phyloP scores from a whole-genome alignment of 768 basidiomycete genomes.

The Zangia roseola region DNA sequence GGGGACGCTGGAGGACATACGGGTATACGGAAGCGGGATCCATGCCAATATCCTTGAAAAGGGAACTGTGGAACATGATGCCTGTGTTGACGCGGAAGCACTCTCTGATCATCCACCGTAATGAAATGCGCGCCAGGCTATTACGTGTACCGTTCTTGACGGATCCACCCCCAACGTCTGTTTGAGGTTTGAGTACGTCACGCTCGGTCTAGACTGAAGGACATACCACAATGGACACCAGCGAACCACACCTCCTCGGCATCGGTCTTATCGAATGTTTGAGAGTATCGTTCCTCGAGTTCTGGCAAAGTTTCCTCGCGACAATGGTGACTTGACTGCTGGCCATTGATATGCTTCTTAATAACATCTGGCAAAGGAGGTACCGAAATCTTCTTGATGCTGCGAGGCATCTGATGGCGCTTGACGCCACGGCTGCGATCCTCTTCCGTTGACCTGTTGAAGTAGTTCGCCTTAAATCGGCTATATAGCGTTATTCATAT shows the following conservation, averaged over 20 bases:
- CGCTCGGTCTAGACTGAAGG: neutral
- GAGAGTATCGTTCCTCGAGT: conserved; percentile 41
- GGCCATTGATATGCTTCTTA: conserved; percentile 1
- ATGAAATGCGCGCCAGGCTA: conserved; percentile 65
- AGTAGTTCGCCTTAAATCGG: conserved; percentile 35
- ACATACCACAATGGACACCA: conserved; percentile 68
- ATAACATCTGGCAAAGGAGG: neutral
- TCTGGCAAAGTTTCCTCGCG: conserved; percentile 25
- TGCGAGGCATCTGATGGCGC: conserved; percentile 48
- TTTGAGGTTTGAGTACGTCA: neutral
- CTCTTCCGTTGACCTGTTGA: conserved; percentile 40
- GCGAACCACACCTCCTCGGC: conserved; percentile 82
- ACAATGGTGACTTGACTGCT: neutral
- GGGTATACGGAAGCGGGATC: conserved; percentile 49
- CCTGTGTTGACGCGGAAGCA: conserved; percentile 55
- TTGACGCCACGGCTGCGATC: conserved; percentile 47
- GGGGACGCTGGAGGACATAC: conserved; percentile 41
- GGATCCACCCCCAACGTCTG: conserved; percentile 77
- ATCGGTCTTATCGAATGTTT: conserved; percentile 44
- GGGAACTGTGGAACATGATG: conserved; percentile 53
- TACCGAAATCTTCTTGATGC: conserved; percentile 20
- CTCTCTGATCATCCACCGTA: conserved; percentile 78
- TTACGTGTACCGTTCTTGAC: conserved; percentile 55
- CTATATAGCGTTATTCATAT: conserved; percentile 10
- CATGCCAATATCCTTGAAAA: conserved; percentile 43